Base-by-base conservation (phyloP, 2,329 filamentous ascomycete species). In the Curvularia sp. region DNA sequence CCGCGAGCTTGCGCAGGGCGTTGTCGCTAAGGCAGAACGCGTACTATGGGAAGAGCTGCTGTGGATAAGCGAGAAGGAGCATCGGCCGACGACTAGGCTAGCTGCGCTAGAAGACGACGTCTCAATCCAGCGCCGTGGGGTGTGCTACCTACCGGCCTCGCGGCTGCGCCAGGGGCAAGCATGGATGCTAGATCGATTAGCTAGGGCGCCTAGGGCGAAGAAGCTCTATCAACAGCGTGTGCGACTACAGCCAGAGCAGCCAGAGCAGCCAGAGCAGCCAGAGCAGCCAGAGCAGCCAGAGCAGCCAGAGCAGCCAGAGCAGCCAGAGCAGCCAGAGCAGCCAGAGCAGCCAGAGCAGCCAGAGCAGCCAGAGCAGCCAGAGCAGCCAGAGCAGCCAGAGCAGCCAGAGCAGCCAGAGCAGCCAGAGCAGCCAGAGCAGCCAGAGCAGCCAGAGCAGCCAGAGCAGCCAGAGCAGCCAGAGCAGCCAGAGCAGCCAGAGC, bases 31-130 rank as follows among this genome's bases (percentile, higher is more conserved):
- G 43, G 43, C 43, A 38, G 43, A 32, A n/a, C n/a, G 12, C 0
- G n/a, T 47, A n/a, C 43, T 47, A 6, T 47, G 27, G 43, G 43
- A 49, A 21, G 19, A 38, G 47, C 47, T 49, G 15, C 32, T 38
- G n/a, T 49, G 32, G 32, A 21, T 39, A 1, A 19, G 12, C 19
- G 32, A 49, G 21, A 25, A 49, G 15, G 18, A 25, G 32, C 12
- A 15, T 15, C 12, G 47, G 21, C 47, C 19, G 9, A 25, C 47
- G 18, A 27, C 34, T 10, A 18, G 13, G 32, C 47, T 49, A 25
- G 32, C 21, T 0, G 32, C 19, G 15, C 15, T 49, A n/a, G 8
- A 49, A 23, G 47, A 49, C 32, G 47, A 49, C 19, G 21, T 49
- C 10, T 25, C 47, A 39, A 2, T 39, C 8, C 7, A 2, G 12